phyloP scores from a whole-genome alignment of 129 eudicot genomes.

The Kitagawia praeruptora region DNA sequence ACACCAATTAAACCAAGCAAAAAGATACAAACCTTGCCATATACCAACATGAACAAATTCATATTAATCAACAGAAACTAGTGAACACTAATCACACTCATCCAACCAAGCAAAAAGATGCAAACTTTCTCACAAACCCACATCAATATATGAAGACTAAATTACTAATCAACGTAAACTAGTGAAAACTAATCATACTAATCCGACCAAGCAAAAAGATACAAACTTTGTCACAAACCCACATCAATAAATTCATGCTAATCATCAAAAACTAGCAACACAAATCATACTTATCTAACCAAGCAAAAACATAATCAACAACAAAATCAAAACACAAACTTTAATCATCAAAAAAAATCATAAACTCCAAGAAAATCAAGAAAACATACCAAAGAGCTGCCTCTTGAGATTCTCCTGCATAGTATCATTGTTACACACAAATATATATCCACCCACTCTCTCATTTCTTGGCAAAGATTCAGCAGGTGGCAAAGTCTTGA shows the following conservation, averaged over 20 bases:
- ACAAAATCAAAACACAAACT: background rate
- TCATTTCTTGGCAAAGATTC: slow-evolving; percentile 86
- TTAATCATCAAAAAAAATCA: background rate
- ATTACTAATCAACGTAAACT: background rate
- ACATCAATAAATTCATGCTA: background rate
- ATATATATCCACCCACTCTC: slow-evolving; percentile 86
- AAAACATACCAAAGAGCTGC: slow-evolving; percentile 71
- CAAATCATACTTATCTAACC: background rate
- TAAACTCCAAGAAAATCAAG: background rate
- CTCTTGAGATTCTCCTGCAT: slow-evolving; percentile 94
- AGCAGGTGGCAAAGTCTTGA: slow-evolving; percentile 84
- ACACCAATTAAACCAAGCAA: background rate
- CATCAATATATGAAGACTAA: background rate
- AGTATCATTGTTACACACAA: slow-evolving; percentile 91
- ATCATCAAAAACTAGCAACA: background rate
- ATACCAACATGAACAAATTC: background rate
- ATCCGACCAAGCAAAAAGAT: background rate
- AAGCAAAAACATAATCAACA: background rate
- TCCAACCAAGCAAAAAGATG: background rate
- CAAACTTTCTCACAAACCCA: background rate
- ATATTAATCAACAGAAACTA: background rate
- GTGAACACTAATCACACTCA: background rate
- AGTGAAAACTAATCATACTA: background rate
- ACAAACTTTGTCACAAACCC: background rate
- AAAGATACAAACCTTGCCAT: background rate